Base-by-base conservation (phyloP, 192 early-diverging fungal genomes). In the Pilobolus umbonatus region DNA sequence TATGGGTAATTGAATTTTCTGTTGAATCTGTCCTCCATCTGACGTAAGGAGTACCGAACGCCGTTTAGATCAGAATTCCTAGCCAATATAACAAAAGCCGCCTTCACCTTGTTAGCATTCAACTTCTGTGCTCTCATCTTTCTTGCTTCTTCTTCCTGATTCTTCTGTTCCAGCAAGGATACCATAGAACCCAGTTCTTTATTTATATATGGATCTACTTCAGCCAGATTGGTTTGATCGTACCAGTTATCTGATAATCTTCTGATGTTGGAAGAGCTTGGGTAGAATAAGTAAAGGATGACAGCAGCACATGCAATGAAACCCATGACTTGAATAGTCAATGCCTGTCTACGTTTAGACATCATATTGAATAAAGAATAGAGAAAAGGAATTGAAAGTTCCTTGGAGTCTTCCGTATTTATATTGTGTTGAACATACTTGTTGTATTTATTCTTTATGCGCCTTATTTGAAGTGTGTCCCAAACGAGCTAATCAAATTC, bases 11-110 rank as follows among this genome's bases (percentile, higher is more conserved):
- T 74, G 73, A 81, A 89, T 28, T 79, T 76, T 21, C 62, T 34
- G 62, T 94, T 94, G 74, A 91, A 93, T 19, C 89, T 75, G 54
- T 87, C 82, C 62, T 94, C 89, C 25, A 93, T 62, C 61, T 89
- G 79, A 44, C 64, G 69, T 56, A 93, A 75, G 0, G 87, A 67
- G 8, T 67, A 45, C 6, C 69, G 57, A 36, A 87, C 72, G 14
- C 76, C 85, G 24, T 73, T 57, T 32, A 89, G 55, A 44, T 94
- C 89, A 4, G 62, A 64, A 42, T 94, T 89, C 15, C 86, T 77
- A 21, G 89, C 85, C 2, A 94, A 66, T 21, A 94, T 80, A 15
- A 93, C 83, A 75, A 92, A 87, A 2, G 75, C 81, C 15, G 81
- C 88, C 35, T 85, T 86, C 11, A 60, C 65, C 5, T 42, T 32